A percentile compares a stretch with the other conserved stretches of the same genome.
These are phyloP conservation scores for Bacidia gigantensis DNA, from an alignment of 495 filamentous ascomycete species.

Conservation along the genomic window DNA sequence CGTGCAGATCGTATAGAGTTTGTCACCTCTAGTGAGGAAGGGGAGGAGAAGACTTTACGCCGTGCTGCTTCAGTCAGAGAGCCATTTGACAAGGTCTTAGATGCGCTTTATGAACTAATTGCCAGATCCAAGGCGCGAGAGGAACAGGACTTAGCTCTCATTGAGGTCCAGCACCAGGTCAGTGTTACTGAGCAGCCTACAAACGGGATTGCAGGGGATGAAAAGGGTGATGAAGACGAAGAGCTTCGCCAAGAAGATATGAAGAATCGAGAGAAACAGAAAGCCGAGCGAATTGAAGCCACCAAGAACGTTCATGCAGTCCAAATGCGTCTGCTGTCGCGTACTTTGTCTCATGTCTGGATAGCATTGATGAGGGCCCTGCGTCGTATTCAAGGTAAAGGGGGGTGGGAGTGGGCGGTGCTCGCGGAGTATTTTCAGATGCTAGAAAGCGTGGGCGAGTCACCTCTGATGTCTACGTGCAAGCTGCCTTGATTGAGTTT, in stretches of 20 bases:
- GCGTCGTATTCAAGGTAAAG: conserved; percentile 88
- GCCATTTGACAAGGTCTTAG: conserved; percentile 70
- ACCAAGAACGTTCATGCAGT: conserved; percentile 55
- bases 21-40: conserved; percentile 45
- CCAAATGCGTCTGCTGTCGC: conserved; percentile 58
- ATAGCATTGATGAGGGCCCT: conserved; percentile 87
- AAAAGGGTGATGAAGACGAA: conserved; percentile 47
- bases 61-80: conserved; percentile 63
- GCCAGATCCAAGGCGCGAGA: conserved; percentile 62
- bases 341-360: conserved; percentile 80
- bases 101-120: conserved; percentile 69
- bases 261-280: conserved; percentile 38
- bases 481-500: conserved; percentile 81
- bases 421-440: conserved; percentile 74
- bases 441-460: conserved; percentile 73
- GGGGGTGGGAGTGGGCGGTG: conserved; percentile 58
- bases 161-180: conserved; percentile 43
- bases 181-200: conserved; percentile 25
- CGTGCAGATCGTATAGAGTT: conserved; percentile 73
- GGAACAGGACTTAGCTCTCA: conserved; percentile 49
- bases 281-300: conserved; percentile 52
- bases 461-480: conserved; percentile 87
- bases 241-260: conserved; percentile 43
- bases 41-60: conserved; percentile 45
- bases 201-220: conserved; percentile 33